Conservation (phyloP, 176 grass and related monocot genomes). For the Elaeis guineensis region DNA sequence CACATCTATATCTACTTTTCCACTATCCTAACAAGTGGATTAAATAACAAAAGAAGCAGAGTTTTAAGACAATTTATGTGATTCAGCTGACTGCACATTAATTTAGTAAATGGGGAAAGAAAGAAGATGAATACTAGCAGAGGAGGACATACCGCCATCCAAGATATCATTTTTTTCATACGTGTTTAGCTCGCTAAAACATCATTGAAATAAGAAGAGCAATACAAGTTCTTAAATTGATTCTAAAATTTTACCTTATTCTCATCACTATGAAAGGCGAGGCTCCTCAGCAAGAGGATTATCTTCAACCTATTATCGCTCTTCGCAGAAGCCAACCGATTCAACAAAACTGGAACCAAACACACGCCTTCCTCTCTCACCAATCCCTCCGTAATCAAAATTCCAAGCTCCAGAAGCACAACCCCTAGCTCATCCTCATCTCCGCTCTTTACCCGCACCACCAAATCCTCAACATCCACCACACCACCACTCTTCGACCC, state of each 20-base stretch:
- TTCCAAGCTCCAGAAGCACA: conserved; percentile 30
- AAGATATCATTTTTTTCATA: neutral
- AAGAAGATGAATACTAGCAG: too few relatives aligned
- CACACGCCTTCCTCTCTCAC: conserved; percentile 24
- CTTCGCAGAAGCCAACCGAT: conserved; percentile 18
- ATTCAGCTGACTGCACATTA: too few relatives aligned
- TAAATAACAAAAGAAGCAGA: too few relatives aligned
- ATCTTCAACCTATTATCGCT: conserved; percentile 39
- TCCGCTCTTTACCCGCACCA: conserved; percentile 15
- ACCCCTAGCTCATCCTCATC: conserved; percentile 40
- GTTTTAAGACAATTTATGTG: too few relatives aligned
- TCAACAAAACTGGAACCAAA: conserved; percentile 29
- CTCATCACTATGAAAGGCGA: conserved; percentile 26
- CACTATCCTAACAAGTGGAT: too few relatives aligned
- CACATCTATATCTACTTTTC: too few relatives aligned
- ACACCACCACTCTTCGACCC: neutral
- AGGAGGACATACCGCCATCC: neutral
- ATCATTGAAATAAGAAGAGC: too few relatives aligned
- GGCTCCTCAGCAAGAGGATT: conserved; percentile 39
- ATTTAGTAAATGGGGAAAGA: too few relatives aligned
- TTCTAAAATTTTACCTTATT: conserved; percentile 44
- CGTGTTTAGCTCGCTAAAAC: neutral
- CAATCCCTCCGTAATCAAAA: conserved; percentile 18
- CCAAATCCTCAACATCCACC: conserved; percentile 18
- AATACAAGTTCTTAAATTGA: too few relatives aligned